Evolutionary conservation across 495 filamentous ascomycete species (phyloP), one percentile per base, ranked within the genome.

Genomic region (Rhypophila decipiens): DNA sequence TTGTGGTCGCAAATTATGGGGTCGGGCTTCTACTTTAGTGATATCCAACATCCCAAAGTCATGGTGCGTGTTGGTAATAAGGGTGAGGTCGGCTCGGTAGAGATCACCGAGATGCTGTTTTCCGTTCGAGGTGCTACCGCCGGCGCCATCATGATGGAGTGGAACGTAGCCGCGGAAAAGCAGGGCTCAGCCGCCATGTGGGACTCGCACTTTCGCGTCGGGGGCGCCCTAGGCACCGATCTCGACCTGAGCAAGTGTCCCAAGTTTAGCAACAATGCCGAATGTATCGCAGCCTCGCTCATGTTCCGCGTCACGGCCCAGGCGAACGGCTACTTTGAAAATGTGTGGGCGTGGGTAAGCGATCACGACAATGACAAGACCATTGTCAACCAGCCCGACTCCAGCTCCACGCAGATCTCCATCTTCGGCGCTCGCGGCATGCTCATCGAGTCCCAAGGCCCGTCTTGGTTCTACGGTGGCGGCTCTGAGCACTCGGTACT

Each of bases 321-420:
- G 13, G 86, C 75, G 1, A 81, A 77, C 36, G 76, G 82, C 5
- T 94, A 95, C 61, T 63, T 94, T 35, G 90, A 95, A 66, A 96
- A 96, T 65, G 79, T 78, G 44, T 96, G 90, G 90, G 84, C 84
- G 59, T 96, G 90, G 90, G 85, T 87, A 21, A 79, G 88, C 1
- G 90, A 96, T 60, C 90, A 96, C 68, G 86, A 88, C 53, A 80
- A 95, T 38, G 88, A 96, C 35, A 35, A 31, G 1, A 10, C 29
- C 9, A 11, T 36, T 17, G 19, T 18, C 9, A 18, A 20, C 24
- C 12, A 44, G 24, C 15, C 41, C 24, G 27, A 31, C 41, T 17
- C n/a, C 15, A 5, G 4, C 41, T 2, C n/a, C 24, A 45, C 34
- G 1, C 87, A 95, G 63, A 82, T 94, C 66, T 83, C 87, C 63